Base-by-base conservation (phyloP, 2,329 filamentous ascomycete genomes). In the Diaporthe amygdali region DNA sequence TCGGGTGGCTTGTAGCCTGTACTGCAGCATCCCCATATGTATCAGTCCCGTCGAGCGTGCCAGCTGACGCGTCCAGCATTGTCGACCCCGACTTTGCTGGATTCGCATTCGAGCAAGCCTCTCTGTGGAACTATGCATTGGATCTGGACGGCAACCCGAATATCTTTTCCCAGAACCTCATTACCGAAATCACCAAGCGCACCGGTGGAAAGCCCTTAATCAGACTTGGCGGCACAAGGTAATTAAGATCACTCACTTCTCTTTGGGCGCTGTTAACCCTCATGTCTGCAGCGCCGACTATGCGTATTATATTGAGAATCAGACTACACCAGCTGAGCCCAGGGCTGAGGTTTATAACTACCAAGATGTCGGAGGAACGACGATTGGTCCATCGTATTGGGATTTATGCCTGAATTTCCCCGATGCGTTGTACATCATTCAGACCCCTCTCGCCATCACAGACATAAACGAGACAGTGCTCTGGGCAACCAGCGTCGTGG, bases 341-440 rank as follows among this genome's bases (percentile, higher is more conserved):
- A 74, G 78, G 1, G 78, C 80, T 3, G 79, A 81, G 69, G 78
- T 78, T 47, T 69, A 81, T 55, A 79, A 80, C 52, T 79, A 79
- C 55, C 80, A 82, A 64, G 74, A 80, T 49, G 71, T 81, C 9
- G 80, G 80, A 5, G 74, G 75, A 32, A 81, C 79, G 2, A 81
- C 78, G 1, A 79, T 82, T 7, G 80, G 81, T 0, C 78, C 80
- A 2, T 76, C 76, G 2, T 82, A 78, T 72, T 82, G 80, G 81
- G 69, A 74, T 1, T 71, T 81, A 12, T 74, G 77, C 8, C 70
- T 77, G 37, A 79, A 75, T 52, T 81, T 82, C 63, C 78, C 79
- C 0, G 71, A 74, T 5, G 80, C 80, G 20, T 74, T 76, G 63
- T 82, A 79, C 49, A 79, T 82, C 70, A 75, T 82, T 7, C 79